Base-by-base conservation (phyloP, 306 rosid genomes). In the Cicer chorassanicum region DNA sequence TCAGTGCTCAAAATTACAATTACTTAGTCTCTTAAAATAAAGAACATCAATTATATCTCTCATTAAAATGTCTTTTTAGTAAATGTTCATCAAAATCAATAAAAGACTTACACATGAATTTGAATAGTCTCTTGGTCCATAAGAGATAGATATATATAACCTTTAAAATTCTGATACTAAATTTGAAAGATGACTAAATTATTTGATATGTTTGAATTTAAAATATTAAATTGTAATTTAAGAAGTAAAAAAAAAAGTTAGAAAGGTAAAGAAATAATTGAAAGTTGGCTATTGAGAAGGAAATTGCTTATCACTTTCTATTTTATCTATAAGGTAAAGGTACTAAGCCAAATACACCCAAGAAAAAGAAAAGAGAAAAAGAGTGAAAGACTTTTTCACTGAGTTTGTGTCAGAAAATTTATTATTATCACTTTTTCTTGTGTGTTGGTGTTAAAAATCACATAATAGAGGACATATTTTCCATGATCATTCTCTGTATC, bases 401-500 rank as follows among this genome's bases (percentile, higher is more conserved):
- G 60, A 40, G 65, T 65, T 65, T 54, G 54, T 81, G 85, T 84
- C 83, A 81, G 88, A 38, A 51, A 54, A 78, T 43, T 70, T 59
- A 44, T 72, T 12, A 43, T 42, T 42, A 65, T 65, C 14, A 64
- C 51, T 65, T 65, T 65, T 43, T 65, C 40, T 19, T 65, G 11
- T 42, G 48, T 64, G 41, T 64, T 64, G 34, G 49, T 39, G 69
- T 64, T 40, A 64, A 16, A 44, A 10, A 42, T 68, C 34, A 43
- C 66, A 72, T 14, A 68, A 76, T 60, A 60, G 64, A 21, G 66
- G 77, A 77, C 66, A 53, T 77, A 70, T 67, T 72, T 71, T 74
- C 65, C 73, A 67, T 70, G 78, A 84, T 78, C 76, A 84, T 81
- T 81, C 88, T 74, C 81, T 57, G 82, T 64, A 61, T 68, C 57